These are phyloP conservation scores for Microstroma glucosiphilum DNA, from an alignment of 1,284 basidiomycete genomes.

Conservation along the genomic window DNA sequence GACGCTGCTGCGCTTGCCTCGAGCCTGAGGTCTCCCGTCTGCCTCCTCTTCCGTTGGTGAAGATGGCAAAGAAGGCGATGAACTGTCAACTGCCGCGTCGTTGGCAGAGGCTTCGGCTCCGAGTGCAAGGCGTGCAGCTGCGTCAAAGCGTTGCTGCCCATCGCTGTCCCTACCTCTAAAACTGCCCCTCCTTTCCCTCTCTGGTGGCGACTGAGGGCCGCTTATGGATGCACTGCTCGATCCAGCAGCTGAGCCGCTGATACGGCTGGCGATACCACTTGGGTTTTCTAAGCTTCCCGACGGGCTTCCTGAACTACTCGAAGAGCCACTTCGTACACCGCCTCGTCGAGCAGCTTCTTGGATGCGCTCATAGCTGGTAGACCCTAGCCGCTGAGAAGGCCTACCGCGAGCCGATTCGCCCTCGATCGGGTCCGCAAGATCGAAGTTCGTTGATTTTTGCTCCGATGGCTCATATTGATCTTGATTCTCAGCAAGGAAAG, in stretches of 20 bases:
- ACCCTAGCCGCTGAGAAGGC: slow-evolving; percentile 32
- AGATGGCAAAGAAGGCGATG: too few species aligned
- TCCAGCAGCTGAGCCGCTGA: too few species aligned
- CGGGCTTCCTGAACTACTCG: neutral
- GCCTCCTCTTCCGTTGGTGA: too few species aligned
- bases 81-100: too few species aligned
- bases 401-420: slow-evolving; percentile 27
- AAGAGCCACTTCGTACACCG: neutral
- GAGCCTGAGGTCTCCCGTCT: too few species aligned
- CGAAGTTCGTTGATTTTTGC: too few species aligned
- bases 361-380: slow-evolving; percentile 40
- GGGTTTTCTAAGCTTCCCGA: neutral
- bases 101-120: neutral
- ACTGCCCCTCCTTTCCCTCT: neutral
- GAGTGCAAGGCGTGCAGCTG: neutral
- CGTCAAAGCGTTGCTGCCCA: neutral
- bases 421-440: neutral
- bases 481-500: too few species aligned
- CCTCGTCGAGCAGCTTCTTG: slow-evolving; percentile 26
- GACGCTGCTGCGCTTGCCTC: neutral
- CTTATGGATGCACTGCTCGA: neutral
- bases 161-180: slow-evolving; percentile 1
- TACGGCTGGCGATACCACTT: neutral
- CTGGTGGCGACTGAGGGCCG: neutral
- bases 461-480: too few species aligned